These are phyloP conservation scores for Boehmeria nivea DNA, from an alignment of 306 rosid genomes.

Conservation along the genomic window DNA sequence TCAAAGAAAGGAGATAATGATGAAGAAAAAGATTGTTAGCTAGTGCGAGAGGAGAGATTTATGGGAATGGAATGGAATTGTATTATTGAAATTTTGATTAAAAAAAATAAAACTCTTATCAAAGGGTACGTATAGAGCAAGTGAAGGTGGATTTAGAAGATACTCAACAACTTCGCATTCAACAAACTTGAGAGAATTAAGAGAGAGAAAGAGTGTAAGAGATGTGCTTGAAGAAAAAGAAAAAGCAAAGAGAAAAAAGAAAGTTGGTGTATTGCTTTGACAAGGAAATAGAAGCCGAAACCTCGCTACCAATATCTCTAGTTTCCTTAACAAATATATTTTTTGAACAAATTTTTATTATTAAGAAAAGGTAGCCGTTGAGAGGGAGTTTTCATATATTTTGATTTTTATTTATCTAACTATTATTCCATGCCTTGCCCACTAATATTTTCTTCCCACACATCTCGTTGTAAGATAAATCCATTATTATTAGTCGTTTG, in stretches of 20 bases:
- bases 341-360: constrained; percentile 17
- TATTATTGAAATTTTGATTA: constrained; percentile 22
- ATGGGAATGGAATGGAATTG: constrained; percentile 2
- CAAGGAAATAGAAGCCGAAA: constrained; percentile 54
- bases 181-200: constrained; percentile 34
- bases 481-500: constrained; percentile 22
- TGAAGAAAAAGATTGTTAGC: background rate
- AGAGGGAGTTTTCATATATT: constrained; percentile 45
- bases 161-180: constrained; percentile 43
- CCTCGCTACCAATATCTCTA: constrained; percentile 6
- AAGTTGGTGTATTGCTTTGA: constrained; percentile 59
- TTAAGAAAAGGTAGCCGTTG: constrained; percentile 38
- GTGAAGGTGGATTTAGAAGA: constrained; percentile 45
- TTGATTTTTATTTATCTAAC: background rate
- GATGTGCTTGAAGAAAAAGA: constrained; percentile 80
- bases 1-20: constrained; percentile 1
- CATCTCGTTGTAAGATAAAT: constrained; percentile 22
- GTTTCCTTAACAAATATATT: constrained; percentile 7
- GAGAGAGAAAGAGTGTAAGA: constrained; percentile 28
- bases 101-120: background rate
- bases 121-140: constrained; percentile 48
- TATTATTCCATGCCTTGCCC: background rate
- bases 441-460: background rate
- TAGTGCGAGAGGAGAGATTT: constrained; percentile 18
- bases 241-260: constrained; percentile 27